These are phyloP conservation scores for Emericellopsis cladophorae DNA, from an alignment of 2,329 filamentous ascomycete genomes.

Conservation along the genomic window DNA sequence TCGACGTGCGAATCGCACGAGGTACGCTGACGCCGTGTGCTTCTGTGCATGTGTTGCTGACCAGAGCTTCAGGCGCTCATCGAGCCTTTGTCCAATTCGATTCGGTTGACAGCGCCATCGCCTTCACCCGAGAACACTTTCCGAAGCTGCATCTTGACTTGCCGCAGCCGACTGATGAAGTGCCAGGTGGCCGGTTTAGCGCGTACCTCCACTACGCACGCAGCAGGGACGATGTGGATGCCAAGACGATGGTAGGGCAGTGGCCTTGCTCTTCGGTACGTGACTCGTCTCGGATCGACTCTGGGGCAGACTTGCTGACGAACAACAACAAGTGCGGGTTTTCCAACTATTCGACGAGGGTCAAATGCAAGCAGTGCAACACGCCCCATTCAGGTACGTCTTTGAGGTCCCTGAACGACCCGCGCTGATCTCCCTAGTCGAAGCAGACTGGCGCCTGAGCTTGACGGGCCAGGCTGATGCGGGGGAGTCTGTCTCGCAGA, in stretches of 20 bases:
- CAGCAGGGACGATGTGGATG: conserved; percentile 20
- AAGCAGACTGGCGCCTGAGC: conserved; percentile 17
- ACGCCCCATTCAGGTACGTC: conserved; percentile 15
- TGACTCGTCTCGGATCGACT: neutral
- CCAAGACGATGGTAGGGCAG: conserved; percentile 11
- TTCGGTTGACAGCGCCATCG: conserved; percentile 22
- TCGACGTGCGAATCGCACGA: conserved; percentile 24
- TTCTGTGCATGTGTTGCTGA: conserved; percentile 5
- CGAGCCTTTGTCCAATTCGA: conserved; percentile 30
- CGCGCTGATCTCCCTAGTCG: conserved; percentile 4
- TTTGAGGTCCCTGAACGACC: no score
- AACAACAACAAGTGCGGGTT: conserved; percentile 21
- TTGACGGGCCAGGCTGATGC: conserved; percentile 33
- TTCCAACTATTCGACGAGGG: conserved; percentile 23
- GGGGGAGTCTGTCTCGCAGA: conserved; percentile 53
- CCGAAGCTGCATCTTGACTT: conserved; percentile 24
- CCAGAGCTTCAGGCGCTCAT: conserved; percentile 18
- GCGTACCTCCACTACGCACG: conserved; percentile 28
- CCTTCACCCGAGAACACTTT: conserved; percentile 29
- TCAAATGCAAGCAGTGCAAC: conserved; percentile 24
- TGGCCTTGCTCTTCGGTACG: conserved; percentile 23
- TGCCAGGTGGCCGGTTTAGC: conserved; percentile 22
- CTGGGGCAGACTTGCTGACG: conserved; percentile 4
- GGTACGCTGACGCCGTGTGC: conserved; percentile 15
- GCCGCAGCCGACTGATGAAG: conserved; percentile 21